A percentile compares a stretch with the other conserved stretches of the same genome.
Conservation (phyloP, 805 yeast species). For the Metschnikowia noctiluminum region DNA sequence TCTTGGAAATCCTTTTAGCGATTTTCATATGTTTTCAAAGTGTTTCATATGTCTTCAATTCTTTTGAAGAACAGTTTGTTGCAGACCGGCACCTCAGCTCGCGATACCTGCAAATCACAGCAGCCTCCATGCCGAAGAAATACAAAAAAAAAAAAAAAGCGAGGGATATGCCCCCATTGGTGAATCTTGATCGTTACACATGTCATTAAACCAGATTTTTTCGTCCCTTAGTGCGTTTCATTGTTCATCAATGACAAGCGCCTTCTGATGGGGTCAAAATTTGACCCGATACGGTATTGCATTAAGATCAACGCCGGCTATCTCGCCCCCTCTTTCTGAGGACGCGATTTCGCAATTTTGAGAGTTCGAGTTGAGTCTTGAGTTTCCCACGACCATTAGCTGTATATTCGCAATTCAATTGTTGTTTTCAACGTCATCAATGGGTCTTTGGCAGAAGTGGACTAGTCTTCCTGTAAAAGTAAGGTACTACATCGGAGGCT, state of each 20-base stretch:
- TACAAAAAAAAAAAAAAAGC: too few relatives aligned
- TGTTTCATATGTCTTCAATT: neutral
- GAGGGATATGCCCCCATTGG: too few relatives aligned
- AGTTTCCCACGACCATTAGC: constrained; percentile 7
- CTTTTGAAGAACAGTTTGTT: neutral
- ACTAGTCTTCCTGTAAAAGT: constrained; percentile 39
- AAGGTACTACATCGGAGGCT: constrained; percentile 38
- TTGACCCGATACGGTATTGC: too few relatives aligned
- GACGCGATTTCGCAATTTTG: neutral
- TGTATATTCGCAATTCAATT: constrained; percentile 2
- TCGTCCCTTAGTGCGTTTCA: too few relatives aligned
- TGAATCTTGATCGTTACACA: too few relatives aligned
- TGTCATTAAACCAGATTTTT: too few relatives aligned
- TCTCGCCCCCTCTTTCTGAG: too few relatives aligned
- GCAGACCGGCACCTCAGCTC: neutral
- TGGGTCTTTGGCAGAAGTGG: constrained; percentile 37
- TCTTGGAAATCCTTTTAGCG: constrained; percentile 13
- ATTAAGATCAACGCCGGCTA: too few relatives aligned
- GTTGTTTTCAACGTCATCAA: constrained; percentile 2
- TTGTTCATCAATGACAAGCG: too few relatives aligned
- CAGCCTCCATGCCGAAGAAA: neutral
- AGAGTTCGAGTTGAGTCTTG: neutral
- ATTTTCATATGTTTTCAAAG: constrained; percentile 2
- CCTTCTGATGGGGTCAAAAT: too few relatives aligned
- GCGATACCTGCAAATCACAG: neutral